A percentile compares a stretch with the other conserved stretches of the same genome.
These are phyloP conservation scores for Thraustochytrium sp. DNA, from an alignment of 352 stramenopile genomes.

Conservation along the genomic window DNA sequence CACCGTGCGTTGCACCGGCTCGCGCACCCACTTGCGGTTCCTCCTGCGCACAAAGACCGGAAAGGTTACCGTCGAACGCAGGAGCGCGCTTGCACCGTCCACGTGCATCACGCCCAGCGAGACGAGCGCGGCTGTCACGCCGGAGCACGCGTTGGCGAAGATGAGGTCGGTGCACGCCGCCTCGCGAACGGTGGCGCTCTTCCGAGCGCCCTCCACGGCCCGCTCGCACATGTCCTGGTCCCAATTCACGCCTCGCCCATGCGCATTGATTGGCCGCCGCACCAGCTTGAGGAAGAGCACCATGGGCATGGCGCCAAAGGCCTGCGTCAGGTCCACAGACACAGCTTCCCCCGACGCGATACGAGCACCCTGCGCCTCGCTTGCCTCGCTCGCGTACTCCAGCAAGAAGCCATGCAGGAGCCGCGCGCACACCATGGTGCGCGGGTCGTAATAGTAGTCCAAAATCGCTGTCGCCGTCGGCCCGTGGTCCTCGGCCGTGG, in stretches of 20 bases:
- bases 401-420: neutral
- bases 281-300: neutral
- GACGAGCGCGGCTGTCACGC: too few relatives aligned
- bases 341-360: neutral
- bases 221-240: neutral
- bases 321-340: neutral
- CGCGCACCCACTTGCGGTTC: too few relatives aligned
- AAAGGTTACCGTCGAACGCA: too few relatives aligned
- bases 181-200: neutral
- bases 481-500: neutral
- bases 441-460: neutral
- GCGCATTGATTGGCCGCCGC: neutral
- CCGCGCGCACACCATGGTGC: neutral
- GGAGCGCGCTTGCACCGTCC: too few relatives aligned
- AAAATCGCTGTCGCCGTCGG: neutral
- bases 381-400: neutral
- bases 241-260: neutral
- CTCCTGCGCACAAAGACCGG: too few relatives aligned
- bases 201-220: neutral
- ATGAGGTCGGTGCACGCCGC: neutral
- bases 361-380: too few relatives aligned
- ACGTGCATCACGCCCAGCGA: too few relatives aligned
- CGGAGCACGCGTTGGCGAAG: neutral
- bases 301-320: neutral
- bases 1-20: too few relatives aligned